A percentile compares a stretch with the other conserved stretches of the same genome.
Evolutionary conservation across 2,329 filamentous ascomycete genomes (phyloP).

Genomic region (Cladophialophora chaetospira): DNA sequence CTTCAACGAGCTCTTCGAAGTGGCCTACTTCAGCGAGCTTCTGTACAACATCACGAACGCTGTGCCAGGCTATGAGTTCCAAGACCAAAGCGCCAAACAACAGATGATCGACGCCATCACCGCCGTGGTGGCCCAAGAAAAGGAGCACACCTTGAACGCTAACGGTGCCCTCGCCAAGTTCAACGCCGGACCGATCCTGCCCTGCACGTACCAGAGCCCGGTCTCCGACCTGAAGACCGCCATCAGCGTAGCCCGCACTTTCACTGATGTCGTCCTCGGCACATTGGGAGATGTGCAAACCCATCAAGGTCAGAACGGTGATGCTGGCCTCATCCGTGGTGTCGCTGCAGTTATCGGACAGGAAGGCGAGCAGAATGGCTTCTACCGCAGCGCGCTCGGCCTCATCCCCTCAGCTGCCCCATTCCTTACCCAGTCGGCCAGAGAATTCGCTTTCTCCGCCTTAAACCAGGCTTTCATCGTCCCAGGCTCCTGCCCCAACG

Average conservation of each 20-base stretch:
- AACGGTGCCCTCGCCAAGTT: slow-evolving; percentile 58
- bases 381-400: slow-evolving; percentile 61
- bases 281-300: slow-evolving; percentile 66
- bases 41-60: slow-evolving; percentile 62
- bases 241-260: slow-evolving; percentile 63
- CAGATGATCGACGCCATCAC: slow-evolving; percentile 51
- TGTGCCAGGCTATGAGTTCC: slow-evolving; percentile 52
- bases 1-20: slow-evolving; percentile 73
- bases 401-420: slow-evolving; percentile 65
- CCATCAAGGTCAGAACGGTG: slow-evolving; percentile 58
- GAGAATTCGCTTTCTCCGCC: slow-evolving; percentile 66
- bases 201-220: slow-evolving; percentile 59
- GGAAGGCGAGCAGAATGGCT: slow-evolving; percentile 73
- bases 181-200: slow-evolving; percentile 51
- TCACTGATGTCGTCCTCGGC: slow-evolving; percentile 69
- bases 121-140: slow-evolving; percentile 65
- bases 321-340: slow-evolving; percentile 57
- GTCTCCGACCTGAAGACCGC: slow-evolving; percentile 59
- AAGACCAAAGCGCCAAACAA: slow-evolving; percentile 45
- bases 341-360: slow-evolving; percentile 68
- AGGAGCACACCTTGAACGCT: slow-evolving; percentile 67
- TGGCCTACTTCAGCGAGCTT: slow-evolving; percentile 67
- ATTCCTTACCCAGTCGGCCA: slow-evolving; percentile 65
- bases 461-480: slow-evolving; percentile 63
- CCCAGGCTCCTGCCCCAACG: slow-evolving; percentile 56